Percentiles rank a stretch among this genome's conserved stretches.
Conservation (phyloP, 768 basidiomycete species). For the Cystobasidium tubakii region DNA sequence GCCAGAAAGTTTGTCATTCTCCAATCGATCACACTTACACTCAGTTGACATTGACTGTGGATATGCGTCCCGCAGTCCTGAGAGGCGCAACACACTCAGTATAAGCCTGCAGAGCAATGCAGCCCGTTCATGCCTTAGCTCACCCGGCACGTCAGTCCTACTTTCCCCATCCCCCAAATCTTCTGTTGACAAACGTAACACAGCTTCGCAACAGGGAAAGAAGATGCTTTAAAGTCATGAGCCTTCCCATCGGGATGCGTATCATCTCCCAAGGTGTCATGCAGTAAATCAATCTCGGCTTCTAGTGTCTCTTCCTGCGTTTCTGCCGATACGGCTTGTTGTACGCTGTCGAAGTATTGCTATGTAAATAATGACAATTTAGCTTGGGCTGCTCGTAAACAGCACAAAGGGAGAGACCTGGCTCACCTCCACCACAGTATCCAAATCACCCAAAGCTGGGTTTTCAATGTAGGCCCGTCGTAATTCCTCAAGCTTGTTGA, state of each 20-base stretch:
- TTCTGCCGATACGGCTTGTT: conserved; percentile 6
- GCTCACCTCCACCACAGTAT: conserved; percentile 18
- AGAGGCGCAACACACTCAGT: neutral
- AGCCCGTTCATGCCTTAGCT: neutral
- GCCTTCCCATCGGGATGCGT: neutral
- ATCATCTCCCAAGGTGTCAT: conserved; percentile 27
- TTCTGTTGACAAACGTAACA: conserved; percentile 32
- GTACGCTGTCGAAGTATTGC: conserved; percentile 20
- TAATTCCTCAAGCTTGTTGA: conserved; percentile 24
- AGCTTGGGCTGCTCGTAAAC: too few relatives aligned
- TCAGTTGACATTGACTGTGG: conserved; percentile 22
- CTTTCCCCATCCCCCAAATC: conserved; percentile 35
- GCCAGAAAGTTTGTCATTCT: too few relatives aligned
- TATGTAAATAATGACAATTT: neutral
- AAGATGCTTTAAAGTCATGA: conserved; percentile 27
- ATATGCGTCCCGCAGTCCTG: conserved; percentile 29
- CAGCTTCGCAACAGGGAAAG: conserved; percentile 27
- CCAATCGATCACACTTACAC: conserved; percentile 12
- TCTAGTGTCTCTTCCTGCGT: conserved; percentile 23
- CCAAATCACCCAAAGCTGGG: conserved; percentile 30
- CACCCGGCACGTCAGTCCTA: conserved; percentile 30
- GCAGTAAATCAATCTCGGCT: conserved; percentile 21
- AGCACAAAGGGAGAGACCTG: neutral
- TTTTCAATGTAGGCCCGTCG: conserved; percentile 24
- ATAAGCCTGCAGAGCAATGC: neutral